Evolutionary conservation across 768 basidiomycete species (phyloP), one percentile per base, ranked within the genome.

Genomic region (Termitomyces sp.): DNA sequence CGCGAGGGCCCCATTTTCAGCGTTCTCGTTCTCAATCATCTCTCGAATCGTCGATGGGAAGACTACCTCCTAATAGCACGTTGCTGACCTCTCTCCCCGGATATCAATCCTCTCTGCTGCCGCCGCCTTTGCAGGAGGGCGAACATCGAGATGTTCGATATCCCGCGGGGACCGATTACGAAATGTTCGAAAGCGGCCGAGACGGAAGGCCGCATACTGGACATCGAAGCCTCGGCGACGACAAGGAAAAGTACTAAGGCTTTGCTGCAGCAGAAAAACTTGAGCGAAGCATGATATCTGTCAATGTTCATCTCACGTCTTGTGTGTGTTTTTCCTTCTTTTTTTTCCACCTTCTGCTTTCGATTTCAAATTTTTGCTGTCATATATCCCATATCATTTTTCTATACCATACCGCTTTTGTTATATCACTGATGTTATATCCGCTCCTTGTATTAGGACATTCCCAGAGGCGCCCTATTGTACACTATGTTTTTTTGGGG

Each of bases 51-150:
- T 36, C 65, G 28, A 60, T 73, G 54, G 73, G 68, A 61, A 77
- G 84, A 44, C 75, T 89, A 29, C 82, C 85, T 18, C 72, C 82
- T 31, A 81, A 84, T 64, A 88, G 84, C 70, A 88, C 85, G 26
- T 75, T 90, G 54, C 73, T 90, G 60, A 89, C 87, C 33, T 86
- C 88, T n/a, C 74, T 88, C 20, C 77, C 83, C 4, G 81, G 84
- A 22, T 87, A 85, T 63, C 77, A 80, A 59, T 65, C 77, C 29
- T 68, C 79, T n/a, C 60, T 77, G 56, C 62, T 77, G 44, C 68
- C 73, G 44, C 68, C 73, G 36, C 65, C 72, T 22, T 53, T 72
- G 46, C 73, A 72, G 46, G 66, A 56, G 15, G 56, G 59, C 18
- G 64, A 61, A 46, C 59, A 62, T 60, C 51, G 36, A 22, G 57